These are phyloP conservation scores for Rhizophagus sp. DNA, from an alignment of 192 early-diverging fungal species.

Conservation along the genomic window DNA sequence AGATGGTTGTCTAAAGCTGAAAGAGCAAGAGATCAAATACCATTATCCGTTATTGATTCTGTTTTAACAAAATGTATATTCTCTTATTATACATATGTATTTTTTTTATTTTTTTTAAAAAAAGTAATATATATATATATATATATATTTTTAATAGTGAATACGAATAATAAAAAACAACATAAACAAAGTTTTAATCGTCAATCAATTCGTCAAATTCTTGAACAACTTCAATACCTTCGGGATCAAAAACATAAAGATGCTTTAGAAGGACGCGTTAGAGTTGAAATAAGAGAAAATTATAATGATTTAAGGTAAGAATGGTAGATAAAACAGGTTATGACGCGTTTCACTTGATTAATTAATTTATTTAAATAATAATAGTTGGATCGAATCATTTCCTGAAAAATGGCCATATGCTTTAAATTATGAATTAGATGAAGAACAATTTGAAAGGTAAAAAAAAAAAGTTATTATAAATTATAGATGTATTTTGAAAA, in stretches of 20 bases:
- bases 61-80: conserved; percentile 17
- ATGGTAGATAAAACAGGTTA: too few relatives aligned
- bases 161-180: conserved; percentile 12
- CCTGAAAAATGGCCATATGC: conserved; percentile 12
- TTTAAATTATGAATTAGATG: neutral
- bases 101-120: neutral
- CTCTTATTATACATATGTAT: neutral
- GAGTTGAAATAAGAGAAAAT: neutral
- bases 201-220: conserved; percentile 22
- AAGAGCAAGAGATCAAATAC: neutral
- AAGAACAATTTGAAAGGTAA: neutral
- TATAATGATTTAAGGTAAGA: conserved; percentile 13
- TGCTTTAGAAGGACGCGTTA: conserved; percentile 14
- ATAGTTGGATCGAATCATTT: conserved; percentile 29
- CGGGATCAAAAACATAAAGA: conserved; percentile 7
- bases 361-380: neutral
- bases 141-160: neutral
- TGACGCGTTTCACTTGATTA: neutral
- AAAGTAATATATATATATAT: neutral
- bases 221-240: conserved; percentile 22
- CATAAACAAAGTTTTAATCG: conserved; percentile 12
- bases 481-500: neutral
- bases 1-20: conserved; percentile 5
- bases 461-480: neutral
- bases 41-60: neutral